Base-by-base conservation (phyloP, 805 yeast genomes). In the Yarrowia sp. region DNA sequence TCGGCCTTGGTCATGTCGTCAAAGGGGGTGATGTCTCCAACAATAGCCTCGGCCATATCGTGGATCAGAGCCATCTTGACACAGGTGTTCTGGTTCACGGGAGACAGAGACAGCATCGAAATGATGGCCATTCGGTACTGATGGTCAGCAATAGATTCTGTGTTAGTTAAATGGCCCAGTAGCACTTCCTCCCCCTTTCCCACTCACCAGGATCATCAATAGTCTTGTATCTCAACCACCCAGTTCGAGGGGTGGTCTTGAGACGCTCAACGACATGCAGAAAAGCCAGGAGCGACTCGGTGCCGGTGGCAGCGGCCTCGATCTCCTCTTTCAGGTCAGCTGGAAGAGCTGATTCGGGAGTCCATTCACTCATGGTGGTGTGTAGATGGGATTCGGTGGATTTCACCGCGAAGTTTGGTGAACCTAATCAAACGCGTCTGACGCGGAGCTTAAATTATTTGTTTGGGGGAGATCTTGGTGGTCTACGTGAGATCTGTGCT, bases 81-180 rank as follows among this genome's bases (percentile, higher is more conserved):
- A 80, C 97, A 92, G 72, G 85, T 85, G 69, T 84, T 83, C 33
- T 84, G 80, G 77, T 90, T 86, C 39, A 90, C 81, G 1, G 80
- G 77, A 63, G 83, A 78, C 36, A 79, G 78, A 50, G 91, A 83
- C 30, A 92, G 77, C 89, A 92, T 85, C 24, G 94, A 82, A 50
- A 92, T 86, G 20, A 93, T 80, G 6, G 92, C 86, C 97, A 94
- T 93, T 68, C 99, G 83, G 76, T 94, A 93, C 97, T 93, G 93
- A 77, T 94, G 98, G 78, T 93, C 98, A n/a, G 91, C 85, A 64
- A 92, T 92, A 64, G 90, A 85, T 77, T 92, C 74, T 65, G 66
- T 49, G 49, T 61, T 47, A 39, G 58, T 15, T 6, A 24, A 4
- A 14, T 3, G 10, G 15, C 39, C 10, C 8, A 33, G 20, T 6